Base-by-base conservation (phyloP, 768 basidiomycete genomes). In the Boletus barrowsii region DNA sequence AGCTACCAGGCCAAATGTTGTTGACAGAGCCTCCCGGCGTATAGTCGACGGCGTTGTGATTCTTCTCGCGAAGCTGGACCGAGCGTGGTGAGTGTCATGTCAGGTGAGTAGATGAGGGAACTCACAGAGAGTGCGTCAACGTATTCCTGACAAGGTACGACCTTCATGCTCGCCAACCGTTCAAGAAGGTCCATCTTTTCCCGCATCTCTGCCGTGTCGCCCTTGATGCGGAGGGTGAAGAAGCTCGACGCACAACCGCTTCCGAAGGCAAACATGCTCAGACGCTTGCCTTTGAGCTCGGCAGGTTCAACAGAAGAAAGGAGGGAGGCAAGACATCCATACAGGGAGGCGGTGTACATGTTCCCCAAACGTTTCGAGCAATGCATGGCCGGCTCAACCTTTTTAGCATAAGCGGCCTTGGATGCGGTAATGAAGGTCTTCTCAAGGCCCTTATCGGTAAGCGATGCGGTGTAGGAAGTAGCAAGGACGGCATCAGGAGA, bases 291-390 rank as follows among this genome's bases (percentile, higher is more conserved):
- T 64, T 77, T 72, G 50, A 95, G 77, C 60, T 83, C 78, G 8
- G 80, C 71, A 10, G 90, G 86, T 62, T 86, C 83, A 37, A 91
- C 82, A 24, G 79, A 79, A 42, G 89, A 82, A 41, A 99, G 68
- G 29, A 98, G 77, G 9, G 90, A 93, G 37, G 95, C 90, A 55
- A 99, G 84, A 61, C 93, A 94, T 42, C 93, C 94, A 69, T 95
- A 98, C 11, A 99, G 79, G 15, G 93, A 95, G 14, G 88, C 97
- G 13, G 97, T 96, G 81, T 99, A 98, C 88, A 94, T 96, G 84
- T 99, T 98, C 14, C 97, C 97, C 60, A 96, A 83, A 42, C 94
- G 86, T 67, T 84, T 83, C 26, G 94, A 93, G 76, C 87, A 89
- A 52, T 86, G 83, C 84, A 96, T 94, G 24, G 78, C 80, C 9